These are phyloP conservation scores for Epichloe festucae DNA, from an alignment of 2,329 filamentous ascomycete genomes.

Conservation along the genomic window DNA sequence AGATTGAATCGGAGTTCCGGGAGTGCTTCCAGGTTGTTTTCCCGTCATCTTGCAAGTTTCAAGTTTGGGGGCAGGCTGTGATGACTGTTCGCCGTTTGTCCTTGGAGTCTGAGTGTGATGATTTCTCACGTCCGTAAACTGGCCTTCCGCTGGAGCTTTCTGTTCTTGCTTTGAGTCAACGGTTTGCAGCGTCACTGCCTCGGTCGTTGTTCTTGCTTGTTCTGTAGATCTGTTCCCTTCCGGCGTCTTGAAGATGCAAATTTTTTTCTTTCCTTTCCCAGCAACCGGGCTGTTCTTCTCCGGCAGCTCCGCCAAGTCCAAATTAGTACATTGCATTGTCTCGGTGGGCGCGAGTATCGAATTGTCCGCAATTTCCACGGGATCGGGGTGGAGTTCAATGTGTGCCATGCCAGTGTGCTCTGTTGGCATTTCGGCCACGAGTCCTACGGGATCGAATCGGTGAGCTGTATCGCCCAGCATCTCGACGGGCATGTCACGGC, in stretches of 20 bases:
- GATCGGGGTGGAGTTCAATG: slow-evolving; percentile 29
- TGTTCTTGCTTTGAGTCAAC: slow-evolving; percentile 1
- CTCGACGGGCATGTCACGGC: slow-evolving; percentile 18
- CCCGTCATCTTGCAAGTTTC: slow-evolving; percentile 8
- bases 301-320: slow-evolving; percentile 26
- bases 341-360: slow-evolving; percentile 24
- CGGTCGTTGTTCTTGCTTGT: neutral
- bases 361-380: slow-evolving; percentile 31
- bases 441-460: slow-evolving; percentile 27
- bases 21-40: slow-evolving; percentile 4
- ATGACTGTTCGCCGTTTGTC: neutral
- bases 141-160: neutral
- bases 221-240: neutral
- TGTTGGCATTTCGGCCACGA: slow-evolving; percentile 35
- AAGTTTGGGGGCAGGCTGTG: neutral
- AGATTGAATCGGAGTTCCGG: neutral
- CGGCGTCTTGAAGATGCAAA: slow-evolving; percentile 8
- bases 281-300: slow-evolving; percentile 19
- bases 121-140: neutral
- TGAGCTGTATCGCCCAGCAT: slow-evolving; percentile 11
- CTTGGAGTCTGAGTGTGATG: neutral
- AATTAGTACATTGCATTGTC: slow-evolving; percentile 9
- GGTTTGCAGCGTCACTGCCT: neutral
- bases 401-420: slow-evolving; percentile 26
- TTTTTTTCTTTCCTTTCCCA: neutral